These are phyloP conservation scores for Crucibulum cyathiforme DNA, from an alignment of 1,284 basidiomycete species.

Conservation along the genomic window DNA sequence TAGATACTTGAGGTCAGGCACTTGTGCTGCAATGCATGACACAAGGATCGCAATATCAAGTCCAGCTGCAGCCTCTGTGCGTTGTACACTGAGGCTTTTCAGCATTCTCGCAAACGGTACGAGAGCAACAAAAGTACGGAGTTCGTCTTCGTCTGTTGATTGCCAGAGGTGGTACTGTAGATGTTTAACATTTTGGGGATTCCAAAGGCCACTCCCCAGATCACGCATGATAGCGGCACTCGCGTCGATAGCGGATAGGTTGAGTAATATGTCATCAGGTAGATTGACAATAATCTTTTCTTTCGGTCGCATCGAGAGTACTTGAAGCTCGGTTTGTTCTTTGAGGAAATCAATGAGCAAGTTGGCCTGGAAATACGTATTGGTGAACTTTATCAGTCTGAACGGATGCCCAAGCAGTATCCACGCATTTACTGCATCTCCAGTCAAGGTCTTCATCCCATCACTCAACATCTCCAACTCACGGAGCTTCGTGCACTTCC, in stretches of 20 bases:
- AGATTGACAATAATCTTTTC: slow-evolving; percentile 3
- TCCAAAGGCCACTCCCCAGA: slow-evolving; percentile 9
- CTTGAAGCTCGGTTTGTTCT: slow-evolving; percentile 14
- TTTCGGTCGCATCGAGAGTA: slow-evolving; percentile 7
- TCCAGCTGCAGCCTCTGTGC: slow-evolving; percentile 7
- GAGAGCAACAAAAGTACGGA: slow-evolving; percentile 17
- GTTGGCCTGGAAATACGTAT: slow-evolving; percentile 18
- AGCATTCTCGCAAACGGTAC: slow-evolving; percentile 9
- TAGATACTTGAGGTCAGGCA: slow-evolving; percentile 24
- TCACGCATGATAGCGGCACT: slow-evolving; percentile 12
- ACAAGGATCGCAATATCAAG: slow-evolving; percentile 17
- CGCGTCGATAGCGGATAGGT: slow-evolving; percentile 13
- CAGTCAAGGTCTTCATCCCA: slow-evolving; percentile 2
- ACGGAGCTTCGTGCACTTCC: slow-evolving; percentile 14
- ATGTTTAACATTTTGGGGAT: slow-evolving; percentile 10
- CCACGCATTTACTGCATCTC: slow-evolving; percentile 14
- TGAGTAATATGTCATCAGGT: slow-evolving; percentile 5
- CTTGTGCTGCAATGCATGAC: slow-evolving; percentile 16
- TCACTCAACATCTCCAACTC: slow-evolving; percentile 12
- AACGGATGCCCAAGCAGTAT: slow-evolving; percentile 22
- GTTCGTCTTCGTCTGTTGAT: slow-evolving; percentile 16
- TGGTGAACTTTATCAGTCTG: slow-evolving; percentile 18
- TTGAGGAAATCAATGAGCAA: slow-evolving; percentile 16
- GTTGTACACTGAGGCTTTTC: slow-evolving; percentile 18
- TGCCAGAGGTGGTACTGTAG: slow-evolving; percentile 14